Base-by-base conservation (phyloP, 2,329 filamentous ascomycete genomes). In the Trichoderma guizhouense region DNA sequence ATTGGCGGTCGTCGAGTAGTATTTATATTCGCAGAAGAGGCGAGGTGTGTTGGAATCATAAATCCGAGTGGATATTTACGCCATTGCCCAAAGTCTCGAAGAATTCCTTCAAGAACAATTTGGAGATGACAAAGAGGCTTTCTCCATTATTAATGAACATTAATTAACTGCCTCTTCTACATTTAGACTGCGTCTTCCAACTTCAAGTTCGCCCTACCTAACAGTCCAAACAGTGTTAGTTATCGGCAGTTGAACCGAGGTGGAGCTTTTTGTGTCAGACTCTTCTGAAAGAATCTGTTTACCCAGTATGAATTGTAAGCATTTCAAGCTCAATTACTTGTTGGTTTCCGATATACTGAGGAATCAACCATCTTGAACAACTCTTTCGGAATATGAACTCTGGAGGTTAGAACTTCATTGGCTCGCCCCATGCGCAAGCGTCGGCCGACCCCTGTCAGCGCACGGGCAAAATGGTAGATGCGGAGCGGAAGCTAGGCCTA, bases 391-490 rank as follows among this genome's bases (percentile, higher is more conserved):
- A 21, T 18, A 21, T 34, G 3, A 11, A 28, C 12, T 21, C 30
- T 14, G 21, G 15, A 24, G 9, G 36, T 14, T 39, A 9, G 14
- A 36, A 15, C 34, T 26, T 60, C n/a, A 58, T 61, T 69, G 55
- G 51, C 34, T 60, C 36, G 15, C 51, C n/a, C 9, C 26, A 9
- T 7, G 12, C 14, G 30, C 26, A 69, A 55, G 66, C 26, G 55
- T 51, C 36, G 53, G 55, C 55, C 66, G 66, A 69, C 18, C 66
- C 66, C 66, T 51, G 55, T 69, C 66, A 9, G 47, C 43, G 47
- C 43, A 5, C 3, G 24, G 34, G 28, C 26, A 36, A 32, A 32
- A 24, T 14, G 55, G 28, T n/a, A 61, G 34, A 61, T 61, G n/a
- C 53, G 18, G 51, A 68, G 18, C 65, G 53, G 51, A 43, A 57